Evolutionary conservation across 2,329 filamentous ascomycete species (phyloP), one percentile per base, ranked within the genome.

Genomic region (Bipolaris gigantea): DNA sequence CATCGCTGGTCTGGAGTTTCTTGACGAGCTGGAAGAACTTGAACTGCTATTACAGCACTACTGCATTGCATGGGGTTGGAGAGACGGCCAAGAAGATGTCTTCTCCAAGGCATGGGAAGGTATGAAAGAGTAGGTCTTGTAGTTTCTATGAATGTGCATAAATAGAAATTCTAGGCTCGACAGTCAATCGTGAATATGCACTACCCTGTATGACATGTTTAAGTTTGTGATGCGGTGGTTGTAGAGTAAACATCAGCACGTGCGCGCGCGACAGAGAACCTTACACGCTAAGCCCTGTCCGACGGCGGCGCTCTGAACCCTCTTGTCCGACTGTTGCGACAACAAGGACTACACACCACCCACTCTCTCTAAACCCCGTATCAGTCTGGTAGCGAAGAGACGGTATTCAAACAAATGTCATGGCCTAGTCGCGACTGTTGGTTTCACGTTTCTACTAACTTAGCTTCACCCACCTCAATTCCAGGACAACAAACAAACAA

Each of bases 1-100:
- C 43, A 85, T 97, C 1, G 88, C 92, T 60, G 75, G 78, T 10
- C 73, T 97, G 23, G 92, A 99, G 73, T 92, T 94, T 66, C 75
- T 99, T 58, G 94, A 99, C 76, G 94, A 99, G 75, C 83, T 97
- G 21, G 94, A 99, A 75, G 94, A 99, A 77, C 96, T 94, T 89
- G 82, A 88, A 66, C 75, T 99, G 63, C 75, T 99, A 64, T 90
- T 92, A 0, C 85, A 83, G 60, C 94, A 99, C 79, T 99, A 99
- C 69, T 86, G 92, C 60, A 83, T 99, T 39, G 87, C 86, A 4
- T 97, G 93, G 93, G 94, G 87, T 1, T 95, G 89, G 84, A 86
- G 84, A 63, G 85, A 86, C 30, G 72, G 67, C 1, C 75, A 63
- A 6, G 57, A 44, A 56, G 51, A 66, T 15, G 49, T 73, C 3